Conservation (phyloP, 2,329 filamentous ascomycete genomes). For the Neopestalotiopsis sp. region DNA sequence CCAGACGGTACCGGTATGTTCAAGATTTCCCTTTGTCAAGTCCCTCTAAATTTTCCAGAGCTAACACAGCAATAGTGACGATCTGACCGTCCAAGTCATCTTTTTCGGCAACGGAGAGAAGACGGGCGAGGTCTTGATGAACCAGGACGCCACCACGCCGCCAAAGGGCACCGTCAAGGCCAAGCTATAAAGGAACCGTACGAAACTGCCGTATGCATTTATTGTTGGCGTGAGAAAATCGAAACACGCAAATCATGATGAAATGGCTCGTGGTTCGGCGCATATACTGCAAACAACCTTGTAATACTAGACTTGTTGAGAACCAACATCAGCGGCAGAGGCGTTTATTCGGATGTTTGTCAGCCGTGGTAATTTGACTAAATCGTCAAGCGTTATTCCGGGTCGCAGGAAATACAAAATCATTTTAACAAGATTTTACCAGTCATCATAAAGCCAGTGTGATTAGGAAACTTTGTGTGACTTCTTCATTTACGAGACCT, state of each 20-base stretch:
- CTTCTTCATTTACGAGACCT: too few species aligned
- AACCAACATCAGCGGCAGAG: not conserved
- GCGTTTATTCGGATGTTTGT: not conserved
- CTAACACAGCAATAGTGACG: conserved; percentile 66
- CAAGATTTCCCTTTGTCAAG: not conserved
- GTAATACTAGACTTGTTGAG: not conserved
- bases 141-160: conserved; percentile 81
- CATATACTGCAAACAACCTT: not conserved
- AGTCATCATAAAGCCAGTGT: too few species aligned
- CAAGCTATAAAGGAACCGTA: conserved; percentile 34
- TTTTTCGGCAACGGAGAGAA: conserved; percentile 89
- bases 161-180: conserved; percentile 38
- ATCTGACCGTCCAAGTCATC: conserved; percentile 96
- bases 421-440: not conserved
- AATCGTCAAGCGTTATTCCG: not conserved
- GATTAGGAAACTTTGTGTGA: too few species aligned
- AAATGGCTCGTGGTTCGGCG: not conserved
- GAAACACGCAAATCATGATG: not conserved
- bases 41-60: not conserved
- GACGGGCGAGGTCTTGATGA: conserved; percentile 80
- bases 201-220: too few species aligned
- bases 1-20: conserved; percentile 82
- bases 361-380: not conserved
- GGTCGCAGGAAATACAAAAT: not conserved
- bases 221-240: not conserved